Base-by-base conservation (phyloP, 768 basidiomycete species). In the Boletus bicolor region DNA sequence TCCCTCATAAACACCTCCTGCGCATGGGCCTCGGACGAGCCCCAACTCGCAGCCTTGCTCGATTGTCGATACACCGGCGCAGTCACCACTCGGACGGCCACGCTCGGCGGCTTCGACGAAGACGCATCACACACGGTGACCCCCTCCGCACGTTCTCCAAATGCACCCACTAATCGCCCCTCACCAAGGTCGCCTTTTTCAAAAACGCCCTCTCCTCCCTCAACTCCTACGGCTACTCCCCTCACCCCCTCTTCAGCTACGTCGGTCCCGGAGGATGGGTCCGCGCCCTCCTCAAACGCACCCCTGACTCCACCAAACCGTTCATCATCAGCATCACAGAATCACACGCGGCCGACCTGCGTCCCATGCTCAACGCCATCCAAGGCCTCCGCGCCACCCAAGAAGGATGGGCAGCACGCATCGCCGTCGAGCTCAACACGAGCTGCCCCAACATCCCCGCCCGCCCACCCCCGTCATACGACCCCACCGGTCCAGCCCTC, bases 201-300 rank as follows among this genome's bases (percentile, higher is more conserved):
- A 72, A 70, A 38, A 72, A 73, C 14, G 64, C 75, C 9, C 60
- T 78, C 37, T 78, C 88, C n/a, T 84, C 91, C 15, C 65, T 91
- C 56, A 94, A 94, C 68, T 88, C 87, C 0, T 94, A 90, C 70
- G 92, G 92, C 24, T 95, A 93, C 72, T 93, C 90, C 8, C 92
- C 91, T 0, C 78, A 86, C 63, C 82, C 87, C 6, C 78, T 94
- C 42, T 64, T 74, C n/a, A 60, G 66, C 24, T 94, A 93, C 72
- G 67, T 91, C 43, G 66, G 66, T 7, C 58, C 64, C 7, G 37
- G 24, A 35, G 69, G 66, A 48, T 90, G 87, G 86, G 74, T 91
- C 44, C 67, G 71, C 17, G 67, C 76, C 37, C 63, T 83, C 42
- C 68, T 81, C 56, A 64, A 58, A 14, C 71, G 72, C 11, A 72